These are phyloP conservation scores for Solanum habrochaites DNA, from an alignment of 257 asterid species.

Conservation along the genomic window DNA sequence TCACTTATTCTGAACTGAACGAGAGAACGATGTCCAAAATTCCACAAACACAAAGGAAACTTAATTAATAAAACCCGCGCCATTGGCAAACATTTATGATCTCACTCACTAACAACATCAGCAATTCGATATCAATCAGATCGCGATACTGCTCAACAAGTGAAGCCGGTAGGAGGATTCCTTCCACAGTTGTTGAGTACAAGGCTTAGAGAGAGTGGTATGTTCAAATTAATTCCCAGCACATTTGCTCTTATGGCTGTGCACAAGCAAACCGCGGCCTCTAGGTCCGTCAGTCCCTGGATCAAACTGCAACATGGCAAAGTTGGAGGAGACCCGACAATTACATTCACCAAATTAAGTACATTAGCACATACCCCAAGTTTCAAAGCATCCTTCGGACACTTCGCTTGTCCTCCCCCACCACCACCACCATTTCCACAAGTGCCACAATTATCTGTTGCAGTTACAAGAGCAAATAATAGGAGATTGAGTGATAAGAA, in stretches of 20 bases:
- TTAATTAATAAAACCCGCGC: not conserved
- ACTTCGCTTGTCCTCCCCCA: not conserved
- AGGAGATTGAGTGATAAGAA: not conserved
- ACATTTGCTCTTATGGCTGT: not conserved
- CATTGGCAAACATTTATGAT: not conserved
- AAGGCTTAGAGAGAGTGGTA: not conserved
- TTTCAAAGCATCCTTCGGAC: conserved; percentile 11
- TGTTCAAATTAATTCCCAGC: not conserved
- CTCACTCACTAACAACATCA: not conserved
- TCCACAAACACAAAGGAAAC: not conserved
- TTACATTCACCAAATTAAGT: not conserved
- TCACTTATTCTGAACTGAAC: not conserved
- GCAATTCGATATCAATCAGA: not conserved
- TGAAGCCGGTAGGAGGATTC: not conserved
- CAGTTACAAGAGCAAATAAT: not conserved
- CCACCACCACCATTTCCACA: not conserved
- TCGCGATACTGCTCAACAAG: not conserved
- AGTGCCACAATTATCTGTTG: not conserved
- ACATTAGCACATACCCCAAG: conserved; percentile 20
- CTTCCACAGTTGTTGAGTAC: not conserved
- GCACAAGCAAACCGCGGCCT: not conserved
- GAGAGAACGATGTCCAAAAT: not conserved
- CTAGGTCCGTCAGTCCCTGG: conserved; percentile 8
- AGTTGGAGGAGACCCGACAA: not conserved
- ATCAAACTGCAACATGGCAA: conserved; percentile 12